These are phyloP conservation scores for Lindgomyces ingoldianus DNA, from an alignment of 495 filamentous ascomycete species.

Conservation along the genomic window DNA sequence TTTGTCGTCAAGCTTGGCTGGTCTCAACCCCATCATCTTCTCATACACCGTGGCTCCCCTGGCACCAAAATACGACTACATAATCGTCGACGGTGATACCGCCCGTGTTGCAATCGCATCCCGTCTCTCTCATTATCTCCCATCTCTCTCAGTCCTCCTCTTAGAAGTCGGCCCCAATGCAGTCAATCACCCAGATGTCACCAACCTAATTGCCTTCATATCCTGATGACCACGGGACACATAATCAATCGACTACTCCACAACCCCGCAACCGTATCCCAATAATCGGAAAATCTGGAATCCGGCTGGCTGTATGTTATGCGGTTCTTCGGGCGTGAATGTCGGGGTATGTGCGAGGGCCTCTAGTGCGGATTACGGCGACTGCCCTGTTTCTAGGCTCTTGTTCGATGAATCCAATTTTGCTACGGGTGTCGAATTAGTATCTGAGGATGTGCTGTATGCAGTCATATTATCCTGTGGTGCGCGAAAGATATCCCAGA, in stretches of 20 bases:
- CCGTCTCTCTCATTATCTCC: slow-evolving; percentile 1
- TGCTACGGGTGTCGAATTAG: slow-evolving; percentile 14
- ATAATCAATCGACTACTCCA: slow-evolving; percentile 4
- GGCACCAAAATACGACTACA: slow-evolving; percentile 10
- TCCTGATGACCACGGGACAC: not conserved
- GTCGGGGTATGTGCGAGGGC: slow-evolving; percentile 62
- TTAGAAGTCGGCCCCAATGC: slow-evolving; percentile 11
- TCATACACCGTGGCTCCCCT: not conserved
- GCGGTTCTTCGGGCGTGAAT: slow-evolving; percentile 63
- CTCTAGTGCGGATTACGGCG: slow-evolving; percentile 57
- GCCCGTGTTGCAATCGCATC: slow-evolving; percentile 18
- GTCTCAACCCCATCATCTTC: not conserved
- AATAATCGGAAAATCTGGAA: slow-evolving; percentile 5
- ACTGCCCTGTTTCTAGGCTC: slow-evolving; percentile 8
- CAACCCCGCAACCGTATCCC: slow-evolving; percentile 2
- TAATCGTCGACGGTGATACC: slow-evolving; percentile 26
- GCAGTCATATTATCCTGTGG: slow-evolving; percentile 18
- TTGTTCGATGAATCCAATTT: slow-evolving; percentile 11
- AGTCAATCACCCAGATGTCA: not conserved
- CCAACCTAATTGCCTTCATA: not conserved
- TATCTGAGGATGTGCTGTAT: not conserved
- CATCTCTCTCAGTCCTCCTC: not conserved
- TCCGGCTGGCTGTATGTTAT: slow-evolving; percentile 55
- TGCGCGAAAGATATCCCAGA: slow-evolving; percentile 5
- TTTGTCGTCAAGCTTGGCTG: no score